Evolutionary conservation across 306 rosid genomes (phyloP).

Genomic region (Carpinus fangiana): DNA sequence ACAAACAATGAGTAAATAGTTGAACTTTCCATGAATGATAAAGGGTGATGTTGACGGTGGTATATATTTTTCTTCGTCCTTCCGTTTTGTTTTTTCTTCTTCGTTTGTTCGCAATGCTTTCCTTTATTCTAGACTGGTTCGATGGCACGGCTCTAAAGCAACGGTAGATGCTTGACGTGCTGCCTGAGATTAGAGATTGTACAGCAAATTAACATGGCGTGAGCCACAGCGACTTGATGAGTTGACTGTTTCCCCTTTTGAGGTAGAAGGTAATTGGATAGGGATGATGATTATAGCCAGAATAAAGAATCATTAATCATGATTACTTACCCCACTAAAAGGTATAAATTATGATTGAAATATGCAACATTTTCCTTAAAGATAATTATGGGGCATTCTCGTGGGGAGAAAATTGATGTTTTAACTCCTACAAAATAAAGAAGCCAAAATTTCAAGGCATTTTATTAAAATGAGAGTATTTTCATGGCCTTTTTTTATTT

Average conservation of each 20-base stretch:
- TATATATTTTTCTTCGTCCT: background rate
- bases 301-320: background rate
- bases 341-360: background rate
- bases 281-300: background rate
- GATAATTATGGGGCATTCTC: too few species aligned
- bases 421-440: too few species aligned
- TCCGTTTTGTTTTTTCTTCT: background rate
- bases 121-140: background rate
- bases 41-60: background rate
- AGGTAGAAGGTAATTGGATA: background rate
- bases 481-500: too few species aligned
- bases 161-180: conserved; percentile 42
- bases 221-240: background rate
- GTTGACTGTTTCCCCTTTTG: background rate
- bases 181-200: background rate
- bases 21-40: too few species aligned
- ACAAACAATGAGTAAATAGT: too few species aligned
- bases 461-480: too few species aligned
- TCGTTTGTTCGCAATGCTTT: background rate
- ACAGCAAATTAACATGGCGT: background rate
- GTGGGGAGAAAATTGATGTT: too few species aligned
- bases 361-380: background rate
- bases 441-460: too few species aligned
- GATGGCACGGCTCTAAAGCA: conserved; percentile 25
- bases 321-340: background rate